Evolutionary conservation across 345 rosid genomes (phyloP), one percentile per base, ranked within the genome.

Genomic region (Linum usitatissimum): DNA sequence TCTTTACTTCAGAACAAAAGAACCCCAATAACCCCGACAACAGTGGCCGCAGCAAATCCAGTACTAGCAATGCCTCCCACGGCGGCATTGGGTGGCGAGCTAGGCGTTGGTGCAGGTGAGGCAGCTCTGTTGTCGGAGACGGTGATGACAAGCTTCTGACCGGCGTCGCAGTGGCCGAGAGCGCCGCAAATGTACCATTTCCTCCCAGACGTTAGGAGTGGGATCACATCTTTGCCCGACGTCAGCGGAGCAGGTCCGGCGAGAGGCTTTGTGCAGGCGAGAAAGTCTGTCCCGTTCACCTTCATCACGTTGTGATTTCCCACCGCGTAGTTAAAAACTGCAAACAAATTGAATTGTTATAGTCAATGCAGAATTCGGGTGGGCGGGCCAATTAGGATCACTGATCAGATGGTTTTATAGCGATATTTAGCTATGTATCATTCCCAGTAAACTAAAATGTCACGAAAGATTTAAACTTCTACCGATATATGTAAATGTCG

Each of bases 181-280:
- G 64, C 15, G 5, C 84, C 79, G n/a, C 85, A 79, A 18, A 81
- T 75, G 66, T 77, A 83, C 79, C 88, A 70, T 62, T 78, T 79
- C 12, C 62, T 72, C 30, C 81, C 83, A 0, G 78, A 62, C 8
- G 61, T 30, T 0, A 0, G 0, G 4, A 81, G 75, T n/a, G 68
- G 21, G 34, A 83, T 61, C n/a, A n/a, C 58, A 54, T 77, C 88
- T 1, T 70, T 57, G 6, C 85, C 83, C 9, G 49, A 20, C 8
- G 55, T 19, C 9, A 64, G 55, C 1, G 73, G 18, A 15, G 51
- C 20, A 18, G 51, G 19, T 15, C 40, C 63, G 0, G 53, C 1
- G 0, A 66, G 18, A 7, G 70, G 64, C 30, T 28, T 55, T 9
- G 30, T n/a, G 73, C 85, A 81, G 8, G 30, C 14, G 18, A 64